Percentiles rank a stretch among this genome's conserved stretches.
Conservation (phyloP, 768 basidiomycete genomes). For the Rhodotorula graminis region DNA sequence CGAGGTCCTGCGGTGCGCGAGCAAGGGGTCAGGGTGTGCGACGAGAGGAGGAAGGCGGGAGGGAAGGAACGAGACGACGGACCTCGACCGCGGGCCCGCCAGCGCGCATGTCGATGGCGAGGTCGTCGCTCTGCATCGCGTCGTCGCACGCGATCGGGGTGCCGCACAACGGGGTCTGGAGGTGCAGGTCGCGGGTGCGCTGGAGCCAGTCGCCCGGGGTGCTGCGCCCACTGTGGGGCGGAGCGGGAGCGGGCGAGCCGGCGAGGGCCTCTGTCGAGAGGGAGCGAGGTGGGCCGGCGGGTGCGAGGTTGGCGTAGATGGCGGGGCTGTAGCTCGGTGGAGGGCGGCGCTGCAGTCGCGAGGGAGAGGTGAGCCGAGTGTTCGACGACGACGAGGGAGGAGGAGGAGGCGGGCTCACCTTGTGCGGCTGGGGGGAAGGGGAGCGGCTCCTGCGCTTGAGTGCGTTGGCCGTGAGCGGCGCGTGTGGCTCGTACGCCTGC, state of each 20-base stretch:
- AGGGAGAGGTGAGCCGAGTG: neutral
- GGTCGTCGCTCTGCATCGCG: neutral
- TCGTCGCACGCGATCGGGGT: neutral
- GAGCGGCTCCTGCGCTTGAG: conserved; percentile 26
- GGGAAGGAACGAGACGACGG: neutral
- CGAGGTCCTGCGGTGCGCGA: too few relatives aligned
- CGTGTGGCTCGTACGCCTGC: neutral
- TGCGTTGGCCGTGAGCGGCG: neutral
- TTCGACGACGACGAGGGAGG: neutral
- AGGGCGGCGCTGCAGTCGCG: neutral
- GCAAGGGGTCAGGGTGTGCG: neutral
- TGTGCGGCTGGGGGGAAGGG: conserved; percentile 4
- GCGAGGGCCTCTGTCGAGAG: neutral
- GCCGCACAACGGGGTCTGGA: neutral
- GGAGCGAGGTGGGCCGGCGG: neutral
- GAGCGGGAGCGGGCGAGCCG: conserved; percentile 10
- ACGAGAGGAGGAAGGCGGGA: neutral
- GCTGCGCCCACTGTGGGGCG: neutral
- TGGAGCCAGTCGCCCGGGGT: conserved; percentile 25
- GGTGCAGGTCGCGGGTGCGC: conserved; percentile 13
- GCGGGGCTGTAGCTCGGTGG: conserved; percentile 1
- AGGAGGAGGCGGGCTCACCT: neutral
- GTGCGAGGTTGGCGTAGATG: neutral
- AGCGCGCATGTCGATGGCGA: neutral
- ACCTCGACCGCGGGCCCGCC: neutral